Evolutionary conservation across 1,139 yeast species (phyloP).

Genomic region (Sugiyamaella novakii): DNA sequence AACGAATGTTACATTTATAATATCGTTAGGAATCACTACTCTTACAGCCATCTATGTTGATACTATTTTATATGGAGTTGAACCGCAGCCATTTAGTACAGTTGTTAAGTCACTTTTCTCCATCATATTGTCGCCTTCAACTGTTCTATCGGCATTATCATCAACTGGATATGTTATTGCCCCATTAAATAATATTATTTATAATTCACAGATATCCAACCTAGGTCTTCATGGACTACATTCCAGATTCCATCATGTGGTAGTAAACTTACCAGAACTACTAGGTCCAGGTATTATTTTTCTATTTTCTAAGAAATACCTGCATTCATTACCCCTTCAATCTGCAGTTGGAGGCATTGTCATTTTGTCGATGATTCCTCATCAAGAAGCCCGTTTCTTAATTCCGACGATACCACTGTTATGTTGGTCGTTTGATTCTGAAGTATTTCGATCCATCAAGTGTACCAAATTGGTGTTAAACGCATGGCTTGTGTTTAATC

Average conservation of each 20-base stretch:
- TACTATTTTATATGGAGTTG: conserved; percentile 44
- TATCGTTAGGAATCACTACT: conserved; percentile 40
- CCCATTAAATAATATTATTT: conserved; percentile 73
- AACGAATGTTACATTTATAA: conserved; percentile 34
- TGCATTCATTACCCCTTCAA: conserved; percentile 46
- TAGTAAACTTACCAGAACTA: conserved; percentile 75
- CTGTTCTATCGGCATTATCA: conserved; percentile 16
- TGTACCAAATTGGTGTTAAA: conserved; percentile 39
- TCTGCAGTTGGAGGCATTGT: conserved; percentile 63
- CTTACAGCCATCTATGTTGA: conserved; percentile 55
- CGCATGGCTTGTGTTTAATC: conserved; percentile 69
- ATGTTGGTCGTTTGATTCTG: conserved; percentile 59
- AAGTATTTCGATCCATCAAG: conserved; percentile 27
- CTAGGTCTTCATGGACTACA: conserved; percentile 82
- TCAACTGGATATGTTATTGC: conserved; percentile 52
- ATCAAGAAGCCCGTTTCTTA: conserved; percentile 87
- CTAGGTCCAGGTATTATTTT: conserved; percentile 73
- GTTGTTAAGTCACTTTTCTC: not conserved
- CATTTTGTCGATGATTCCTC: conserved; percentile 72
- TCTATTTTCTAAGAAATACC: conserved; percentile 40
- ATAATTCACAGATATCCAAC: conserved; percentile 63
- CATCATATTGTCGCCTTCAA: conserved; percentile 3
- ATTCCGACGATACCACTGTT: conserved; percentile 74
- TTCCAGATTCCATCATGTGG: conserved; percentile 69
- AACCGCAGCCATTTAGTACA: conserved; percentile 7